Base-by-base conservation (phyloP, 2,329 filamentous ascomycete genomes). In the Dactylonectria estremocensis region DNA sequence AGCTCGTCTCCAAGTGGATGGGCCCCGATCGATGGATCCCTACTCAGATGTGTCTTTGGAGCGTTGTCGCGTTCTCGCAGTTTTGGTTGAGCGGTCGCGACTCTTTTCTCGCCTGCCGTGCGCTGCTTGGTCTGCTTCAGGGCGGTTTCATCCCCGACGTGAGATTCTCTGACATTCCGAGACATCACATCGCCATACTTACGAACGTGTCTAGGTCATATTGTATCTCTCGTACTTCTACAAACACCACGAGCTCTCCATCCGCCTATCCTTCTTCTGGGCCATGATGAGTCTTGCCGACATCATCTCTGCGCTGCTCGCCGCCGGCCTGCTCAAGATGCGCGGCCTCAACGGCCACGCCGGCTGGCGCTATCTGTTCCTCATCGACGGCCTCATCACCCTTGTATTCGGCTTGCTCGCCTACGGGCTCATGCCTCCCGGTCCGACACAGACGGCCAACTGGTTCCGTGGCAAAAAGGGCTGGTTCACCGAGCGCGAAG, bases 201-300 rank as follows among this genome's bases (percentile, higher is more conserved):
- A 40, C 37, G 3, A 4, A 40, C 37, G 2, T 14, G 16, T 18
- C 20, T 73, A 80, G 64, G 77, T 75, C 40, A 87, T 91, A 58
- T 79, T 90, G 0, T 92, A 92, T 74, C 82, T 92, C 1, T 89
- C 86, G 14, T 93, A 93, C 78, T 93, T 90, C 80, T 93, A 93
- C 79, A 93, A 66, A 52, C 63, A 66, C 37, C 57, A 60, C 18
- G 63, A 66, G 13, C 55, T 66, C 3, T 40, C 50, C 1, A 61
- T 84, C 22, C 76, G 83, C 1, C 74, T 84, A 0, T 79, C 80
- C 8, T 82, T 81, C 66, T 84, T 83, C 70, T 84, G 81, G 79
- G 82, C 79, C 0, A 79, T 80, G 7, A 82, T 83, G 78, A 80
- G 77, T 24, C 65, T 80, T 5, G 80, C 83, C 6, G 81, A 83